Base-by-base conservation (phyloP, 352 stramenopile genomes). In the Globisporangium cederbergense region DNA sequence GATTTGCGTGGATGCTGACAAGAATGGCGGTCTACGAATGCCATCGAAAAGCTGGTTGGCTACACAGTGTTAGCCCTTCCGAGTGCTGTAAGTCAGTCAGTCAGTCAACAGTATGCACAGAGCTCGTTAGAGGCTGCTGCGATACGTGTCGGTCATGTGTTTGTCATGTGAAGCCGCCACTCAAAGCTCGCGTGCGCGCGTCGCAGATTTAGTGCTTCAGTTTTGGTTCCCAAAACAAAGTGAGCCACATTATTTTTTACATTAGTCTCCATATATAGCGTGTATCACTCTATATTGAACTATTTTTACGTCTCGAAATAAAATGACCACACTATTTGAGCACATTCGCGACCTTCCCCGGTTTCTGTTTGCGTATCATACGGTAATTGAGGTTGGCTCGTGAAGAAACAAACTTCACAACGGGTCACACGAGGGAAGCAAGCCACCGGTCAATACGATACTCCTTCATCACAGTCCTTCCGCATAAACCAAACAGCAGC, bases 291-390 rank as follows among this genome's bases (percentile, higher is more conserved):
- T 22, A 22, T 4, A 6, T 4, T 28, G 16, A 36, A 58, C 45
- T 18, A 5, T 25, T 56, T 43, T 30, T 4, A 22, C 14, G 32
- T 32, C 34, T 54, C 30, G 16, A 57, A 45, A 45, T 45, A 58
- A 32, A 10, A 45, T 11, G 9, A 2, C n/a, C 30, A 58, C 52
- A 8, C 18, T 58, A 58, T 30, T 28, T 56, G 4, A 42, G 14
- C 7, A 22, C 5, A 10, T 49, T 8, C 2, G 9, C 34, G 6
- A 10, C 8, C 11, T 47, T 59, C 53, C 25, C 28, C n/a, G 6
- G 51, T 43, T 58, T 65, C 49, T 65, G 60, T 58, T 65, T 65
- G 60, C 60, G 60, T 60, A 65, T 65, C 60, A 59, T 53, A 58
- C 36, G 45, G 18, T 20, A 53, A 46, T 51, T 62, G 42, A 61